Evolutionary conservation across 306 rosid species (phyloP).

Genomic region (Casuarina glauca): DNA sequence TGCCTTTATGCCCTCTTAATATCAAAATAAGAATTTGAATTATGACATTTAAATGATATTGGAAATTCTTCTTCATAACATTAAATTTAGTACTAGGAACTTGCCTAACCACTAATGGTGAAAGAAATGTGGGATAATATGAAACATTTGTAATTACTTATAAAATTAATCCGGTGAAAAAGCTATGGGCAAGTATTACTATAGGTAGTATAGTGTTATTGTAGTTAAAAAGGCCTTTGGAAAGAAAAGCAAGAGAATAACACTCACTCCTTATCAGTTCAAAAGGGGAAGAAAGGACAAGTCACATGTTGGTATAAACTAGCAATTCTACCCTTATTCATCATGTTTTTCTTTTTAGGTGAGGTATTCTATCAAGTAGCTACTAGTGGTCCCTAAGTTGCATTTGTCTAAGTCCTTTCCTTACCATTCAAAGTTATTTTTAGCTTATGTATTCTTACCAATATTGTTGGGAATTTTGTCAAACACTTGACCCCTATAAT

Average conservation of each 20-base stretch:
- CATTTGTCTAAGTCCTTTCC: too few species aligned
- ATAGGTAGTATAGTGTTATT: neutral
- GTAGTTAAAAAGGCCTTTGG: neutral
- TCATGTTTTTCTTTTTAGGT: too few species aligned
- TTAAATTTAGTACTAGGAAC: neutral
- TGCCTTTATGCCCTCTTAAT: neutral
- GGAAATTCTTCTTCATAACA: neutral
- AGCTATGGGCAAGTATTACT: neutral
- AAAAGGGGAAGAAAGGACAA: neutral
- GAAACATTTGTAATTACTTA: neutral
- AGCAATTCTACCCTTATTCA: too few species aligned
- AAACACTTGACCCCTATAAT: too few species aligned
- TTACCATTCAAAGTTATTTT: too few species aligned
- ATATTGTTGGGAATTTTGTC: too few species aligned
- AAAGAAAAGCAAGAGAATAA: neutral
- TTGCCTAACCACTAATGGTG: neutral
- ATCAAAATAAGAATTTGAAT: neutral
- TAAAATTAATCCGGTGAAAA: neutral
- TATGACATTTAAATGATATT: neutral
- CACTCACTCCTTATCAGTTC: neutral
- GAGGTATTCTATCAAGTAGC: too few species aligned
- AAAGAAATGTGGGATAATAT: neutral
- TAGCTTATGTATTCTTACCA: too few species aligned
- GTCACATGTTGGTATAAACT: neutral
- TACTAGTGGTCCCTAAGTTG: too few species aligned